Evolutionary conservation across 768 basidiomycete species (phyloP), one percentile per base, ranked within the genome.

Genomic region (Boletus speciosus): DNA sequence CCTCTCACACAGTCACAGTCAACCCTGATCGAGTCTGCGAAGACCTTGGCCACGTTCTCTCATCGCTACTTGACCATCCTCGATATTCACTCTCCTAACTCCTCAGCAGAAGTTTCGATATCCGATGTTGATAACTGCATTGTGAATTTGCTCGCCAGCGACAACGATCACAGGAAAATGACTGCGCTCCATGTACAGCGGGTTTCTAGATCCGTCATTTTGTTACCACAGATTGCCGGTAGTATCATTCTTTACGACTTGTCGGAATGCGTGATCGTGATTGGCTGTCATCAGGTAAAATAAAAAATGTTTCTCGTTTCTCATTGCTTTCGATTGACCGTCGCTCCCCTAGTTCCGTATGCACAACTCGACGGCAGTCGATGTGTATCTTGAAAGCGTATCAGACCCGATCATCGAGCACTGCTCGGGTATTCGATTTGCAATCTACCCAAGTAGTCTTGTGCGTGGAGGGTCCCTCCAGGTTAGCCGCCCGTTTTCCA

Each of bases 331-430:
- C 0, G 19, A 25, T 32, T 55, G 29, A 51, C 25, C 21, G 31
- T 25, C 46, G 15, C 39, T 19, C 14, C 6, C 25, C 47, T 65
- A 96, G 93, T 93, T 93, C 66, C 85, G 93, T 41, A 93, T 96
- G 82, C 93, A 95, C 66, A 76, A 79, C 19, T 92, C 93, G 1
- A 75, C 65, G 0, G 55, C 74, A 9, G 80, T 86, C 0, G 81
- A 84, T 47, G 79, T 93, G 3, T 85, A 87, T 61, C 77, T 95
- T 3, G 73, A 80, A 6, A 81, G 84, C 11, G 64, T 72, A 5
- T 91, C 90, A 4, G 82, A 84, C 42, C 92, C 93, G 1, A 77
- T 92, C 68, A 91, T 95, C 41, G 93, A 96, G 64, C 76, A 86
- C 57, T 93, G 84, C 61, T 72, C 73, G 0, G 60, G 61, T 0